phyloP scores from a whole-genome alignment of 768 basidiomycete species.

The Wakefieldia striispora region DNA sequence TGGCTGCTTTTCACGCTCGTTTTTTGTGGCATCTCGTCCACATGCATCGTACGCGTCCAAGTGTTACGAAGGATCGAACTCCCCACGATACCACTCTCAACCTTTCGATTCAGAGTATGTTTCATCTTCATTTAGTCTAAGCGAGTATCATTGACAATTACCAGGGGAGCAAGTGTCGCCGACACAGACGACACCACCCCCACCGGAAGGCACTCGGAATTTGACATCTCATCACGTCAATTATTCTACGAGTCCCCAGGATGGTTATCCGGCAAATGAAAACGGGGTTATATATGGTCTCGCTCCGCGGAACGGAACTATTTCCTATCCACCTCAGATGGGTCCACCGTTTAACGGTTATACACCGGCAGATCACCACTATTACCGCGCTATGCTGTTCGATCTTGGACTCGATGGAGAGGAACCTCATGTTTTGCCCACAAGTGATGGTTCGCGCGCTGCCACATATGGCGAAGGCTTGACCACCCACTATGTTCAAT shows the following conservation, averaged over 20 bases:
- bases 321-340: constrained; percentile 30
- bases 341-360: constrained; percentile 27
- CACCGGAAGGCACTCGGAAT: constrained; percentile 14
- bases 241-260: constrained; percentile 19
- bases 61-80: constrained; percentile 36
- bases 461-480: constrained; percentile 35
- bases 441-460: constrained; percentile 26
- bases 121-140: not conserved
- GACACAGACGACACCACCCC: constrained; percentile 25
- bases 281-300: constrained; percentile 13
- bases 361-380: constrained; percentile 57
- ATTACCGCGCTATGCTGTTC: constrained; percentile 73
- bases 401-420: constrained; percentile 65
- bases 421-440: constrained; percentile 24
- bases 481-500: constrained; percentile 31
- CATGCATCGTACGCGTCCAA: constrained; percentile 50
- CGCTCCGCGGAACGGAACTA: constrained; percentile 11
- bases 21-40: constrained; percentile 74
- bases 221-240: constrained; percentile 9
- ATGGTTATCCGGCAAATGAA: constrained; percentile 17
- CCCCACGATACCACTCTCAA: constrained; percentile 49
- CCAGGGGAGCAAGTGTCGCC: constrained; percentile 22
- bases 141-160: constrained; percentile 7
- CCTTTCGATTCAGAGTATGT: constrained; percentile 53
- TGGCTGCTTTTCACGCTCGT: constrained; percentile 75